Conservation (phyloP, 164 flowering plant species). For the Aristolochia contorta region DNA sequence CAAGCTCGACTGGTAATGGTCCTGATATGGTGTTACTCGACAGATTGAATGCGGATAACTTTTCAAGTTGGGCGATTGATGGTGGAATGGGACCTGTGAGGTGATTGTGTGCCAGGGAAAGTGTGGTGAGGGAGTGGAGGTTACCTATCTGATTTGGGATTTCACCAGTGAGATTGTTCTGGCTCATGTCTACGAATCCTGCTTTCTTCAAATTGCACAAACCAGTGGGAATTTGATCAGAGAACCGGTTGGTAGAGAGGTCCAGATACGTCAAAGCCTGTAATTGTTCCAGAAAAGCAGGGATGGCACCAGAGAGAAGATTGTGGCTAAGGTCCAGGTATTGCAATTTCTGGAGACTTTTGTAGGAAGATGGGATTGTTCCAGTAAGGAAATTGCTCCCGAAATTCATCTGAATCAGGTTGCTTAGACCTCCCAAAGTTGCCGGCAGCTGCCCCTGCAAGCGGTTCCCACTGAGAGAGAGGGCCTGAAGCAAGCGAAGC, state of each 20-base stretch:
- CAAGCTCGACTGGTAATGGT: constrained; percentile 42
- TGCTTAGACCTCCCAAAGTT: constrained; percentile 40
- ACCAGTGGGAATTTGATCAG: constrained; percentile 61
- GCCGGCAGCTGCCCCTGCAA: constrained; percentile 60
- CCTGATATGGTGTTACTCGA: constrained; percentile 61
- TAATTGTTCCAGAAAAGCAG: constrained; percentile 53
- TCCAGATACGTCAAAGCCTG: constrained; percentile 51
- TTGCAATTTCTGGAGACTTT: constrained; percentile 36
- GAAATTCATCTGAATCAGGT: constrained; percentile 41
- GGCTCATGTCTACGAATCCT: constrained; percentile 43
- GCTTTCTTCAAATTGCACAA: constrained; percentile 36
- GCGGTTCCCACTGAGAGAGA: constrained; percentile 58
- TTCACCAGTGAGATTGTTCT: constrained; percentile 56
- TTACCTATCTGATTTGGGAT: constrained; percentile 56
- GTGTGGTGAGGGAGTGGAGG: constrained; percentile 51
- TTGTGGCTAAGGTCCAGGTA: constrained; percentile 76
- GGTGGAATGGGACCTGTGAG: constrained; percentile 66
- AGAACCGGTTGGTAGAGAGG: constrained; percentile 58
- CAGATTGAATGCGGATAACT: constrained; percentile 66
- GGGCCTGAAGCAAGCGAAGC: constrained; percentile 36
- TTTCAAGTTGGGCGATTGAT: constrained; percentile 44
- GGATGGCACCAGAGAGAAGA: constrained; percentile 51
- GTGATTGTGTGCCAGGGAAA: constrained; percentile 45
- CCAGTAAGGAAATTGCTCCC: constrained; percentile 55
- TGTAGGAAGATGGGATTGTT: constrained; percentile 50